Evolutionary conservation across 2,329 filamentous ascomycete genomes (phyloP).

Genomic region (Aspergillus fructus): DNA sequence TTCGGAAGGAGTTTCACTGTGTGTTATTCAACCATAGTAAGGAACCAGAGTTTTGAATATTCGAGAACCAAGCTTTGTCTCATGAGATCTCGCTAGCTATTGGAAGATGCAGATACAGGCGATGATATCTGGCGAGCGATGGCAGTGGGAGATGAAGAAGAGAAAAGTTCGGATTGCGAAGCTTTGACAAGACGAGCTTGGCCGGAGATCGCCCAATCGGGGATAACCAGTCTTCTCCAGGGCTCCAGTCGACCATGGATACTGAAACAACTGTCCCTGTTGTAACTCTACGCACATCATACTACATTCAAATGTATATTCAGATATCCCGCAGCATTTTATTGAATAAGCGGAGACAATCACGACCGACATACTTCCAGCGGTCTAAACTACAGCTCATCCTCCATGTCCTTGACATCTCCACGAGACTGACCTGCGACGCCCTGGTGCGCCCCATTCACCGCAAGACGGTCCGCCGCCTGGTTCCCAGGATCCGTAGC

Average conservation of each 20-base stretch:
- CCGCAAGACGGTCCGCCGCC: constrained; percentile 76
- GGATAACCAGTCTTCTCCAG: background rate
- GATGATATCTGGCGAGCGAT: background rate
- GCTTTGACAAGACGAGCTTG: background rate
- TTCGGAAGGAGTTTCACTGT: constrained; percentile 10
- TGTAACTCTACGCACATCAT: too few relatives aligned
- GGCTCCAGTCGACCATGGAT: background rate
- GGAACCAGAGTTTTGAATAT: background rate
- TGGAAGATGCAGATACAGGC: too few relatives aligned
- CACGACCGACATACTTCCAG: too few relatives aligned
- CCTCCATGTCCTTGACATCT: background rate
- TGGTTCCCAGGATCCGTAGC: constrained; percentile 69
- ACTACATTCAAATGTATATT: too few relatives aligned
- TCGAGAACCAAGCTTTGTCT: constrained; percentile 6
- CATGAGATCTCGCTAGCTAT: constrained; percentile 13
- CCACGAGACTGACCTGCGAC: constrained; percentile 19
- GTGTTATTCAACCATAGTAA: constrained; percentile 42
- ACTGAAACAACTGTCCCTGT: too few relatives aligned
- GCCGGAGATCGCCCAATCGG: background rate
- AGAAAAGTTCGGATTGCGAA: background rate
- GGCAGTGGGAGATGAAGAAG: background rate
- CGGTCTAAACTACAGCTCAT: background rate
- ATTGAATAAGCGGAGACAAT: too few relatives aligned
- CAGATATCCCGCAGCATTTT: too few relatives aligned
- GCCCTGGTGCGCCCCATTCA: constrained; percentile 58